Conservation (phyloP, 495 filamentous ascomycete genomes). For the Sphaerosporella brunnea region DNA sequence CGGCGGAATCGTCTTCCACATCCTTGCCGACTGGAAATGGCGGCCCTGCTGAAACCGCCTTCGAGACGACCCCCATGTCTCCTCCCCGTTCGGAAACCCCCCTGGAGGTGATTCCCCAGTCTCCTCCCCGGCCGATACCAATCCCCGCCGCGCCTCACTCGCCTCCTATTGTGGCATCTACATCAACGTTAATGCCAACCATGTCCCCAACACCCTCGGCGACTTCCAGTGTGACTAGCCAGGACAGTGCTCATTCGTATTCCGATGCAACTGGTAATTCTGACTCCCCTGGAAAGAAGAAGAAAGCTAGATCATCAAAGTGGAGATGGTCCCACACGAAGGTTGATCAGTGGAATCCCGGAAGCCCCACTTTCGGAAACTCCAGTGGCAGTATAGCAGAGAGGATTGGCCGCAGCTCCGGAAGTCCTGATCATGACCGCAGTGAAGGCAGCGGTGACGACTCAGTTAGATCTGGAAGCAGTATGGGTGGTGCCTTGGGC, state of each 20-base stretch:
- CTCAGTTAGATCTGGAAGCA: too few relatives aligned
- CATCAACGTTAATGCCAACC: conserved; percentile 62
- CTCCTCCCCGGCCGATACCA: conserved; percentile 6
- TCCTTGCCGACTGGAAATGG: conserved; percentile 49
- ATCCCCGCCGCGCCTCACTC: too few relatives aligned
- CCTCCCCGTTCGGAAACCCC: too few relatives aligned
- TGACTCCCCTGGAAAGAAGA: conserved; percentile 37
- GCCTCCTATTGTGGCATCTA: conserved; percentile 26
- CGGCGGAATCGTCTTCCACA: conserved; percentile 68
- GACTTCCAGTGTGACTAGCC: conserved; percentile 26
- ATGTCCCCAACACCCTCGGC: conserved; percentile 37
- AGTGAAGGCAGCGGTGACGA: conserved; percentile 35
- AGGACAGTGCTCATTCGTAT: conserved; percentile 19
- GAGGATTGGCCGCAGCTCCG: conserved; percentile 32
- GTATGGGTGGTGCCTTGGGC: conserved; percentile 9
- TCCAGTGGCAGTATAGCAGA: conserved; percentile 47
- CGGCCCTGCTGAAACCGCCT: too few relatives aligned
- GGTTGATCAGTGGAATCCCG: conserved; percentile 32
- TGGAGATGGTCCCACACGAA: conserved; percentile 59
- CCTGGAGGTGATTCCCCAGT: conserved; percentile 8
- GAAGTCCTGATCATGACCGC: conserved; percentile 40
- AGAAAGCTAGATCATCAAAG: conserved; percentile 34
- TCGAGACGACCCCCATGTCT: too few relatives aligned
- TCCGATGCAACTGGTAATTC: conserved; percentile 22
- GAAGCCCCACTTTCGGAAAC: conserved; percentile 36